Conservation (phyloP, 805 yeast genomes). For the Candida argentea region DNA sequence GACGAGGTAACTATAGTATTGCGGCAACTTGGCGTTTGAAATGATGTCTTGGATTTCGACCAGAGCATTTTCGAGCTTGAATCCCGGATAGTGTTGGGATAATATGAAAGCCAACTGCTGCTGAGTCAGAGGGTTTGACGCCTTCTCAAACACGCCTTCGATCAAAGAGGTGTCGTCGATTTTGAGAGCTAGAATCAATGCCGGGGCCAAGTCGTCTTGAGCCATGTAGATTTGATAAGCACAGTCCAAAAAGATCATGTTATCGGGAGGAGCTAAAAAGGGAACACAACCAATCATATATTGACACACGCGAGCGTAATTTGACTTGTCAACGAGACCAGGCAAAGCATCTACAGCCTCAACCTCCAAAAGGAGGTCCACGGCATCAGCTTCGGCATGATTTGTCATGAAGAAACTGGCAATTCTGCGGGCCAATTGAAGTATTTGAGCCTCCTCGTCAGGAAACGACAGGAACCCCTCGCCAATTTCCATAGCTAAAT, state of each 20-base stretch:
- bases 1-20: constrained; percentile 68
- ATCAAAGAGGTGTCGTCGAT: constrained; percentile 75
- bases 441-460: constrained; percentile 30
- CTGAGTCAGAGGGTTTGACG: constrained; percentile 63
- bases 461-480: constrained; percentile 54
- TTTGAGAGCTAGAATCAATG: constrained; percentile 80
- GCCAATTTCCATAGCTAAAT: constrained; percentile 90
- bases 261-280: constrained; percentile 90
- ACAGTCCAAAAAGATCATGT: constrained; percentile 71
- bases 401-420: constrained; percentile 87
- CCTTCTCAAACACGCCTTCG: constrained; percentile 70
- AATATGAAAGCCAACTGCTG: constrained; percentile 87
- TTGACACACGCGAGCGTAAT: constrained; percentile 81
- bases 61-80: constrained; percentile 48
- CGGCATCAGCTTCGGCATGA: constrained; percentile 98
- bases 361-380: constrained; percentile 82
- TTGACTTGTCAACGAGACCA: constrained; percentile 73
- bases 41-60: constrained; percentile 76
- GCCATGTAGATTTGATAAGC: constrained; percentile 79
- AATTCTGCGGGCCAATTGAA: constrained; percentile 61
- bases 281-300: constrained; percentile 97
- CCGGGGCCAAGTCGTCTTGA: constrained; percentile 77
- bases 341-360: constrained; percentile 80
- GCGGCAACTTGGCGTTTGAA: constrained; percentile 68
- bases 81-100: constrained; percentile 78